A percentile compares a stretch with the other conserved stretches of the same genome.
Conservation (phyloP, 345 rosid species). For the Populus tremula region DNA sequence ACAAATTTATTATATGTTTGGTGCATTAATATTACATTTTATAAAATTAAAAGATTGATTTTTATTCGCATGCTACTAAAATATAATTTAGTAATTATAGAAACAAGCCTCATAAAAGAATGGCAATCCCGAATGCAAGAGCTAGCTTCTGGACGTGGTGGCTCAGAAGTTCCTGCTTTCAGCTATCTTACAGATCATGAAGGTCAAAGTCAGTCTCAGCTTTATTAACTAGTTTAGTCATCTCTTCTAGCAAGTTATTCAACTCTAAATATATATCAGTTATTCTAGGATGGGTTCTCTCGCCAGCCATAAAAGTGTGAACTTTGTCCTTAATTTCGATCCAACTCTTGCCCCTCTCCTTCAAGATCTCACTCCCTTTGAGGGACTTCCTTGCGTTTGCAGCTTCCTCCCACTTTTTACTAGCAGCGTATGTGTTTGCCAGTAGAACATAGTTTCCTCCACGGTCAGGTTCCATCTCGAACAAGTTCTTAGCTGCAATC, state of each 20-base stretch:
- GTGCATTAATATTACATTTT: too few species aligned
- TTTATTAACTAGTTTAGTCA: slow-evolving; percentile 51
- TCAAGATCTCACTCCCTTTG: slow-evolving; percentile 50
- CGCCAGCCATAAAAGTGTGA: slow-evolving; percentile 61
- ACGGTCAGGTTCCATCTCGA: slow-evolving; percentile 66
- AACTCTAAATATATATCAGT: slow-evolving; percentile 47
- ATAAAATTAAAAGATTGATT: too few species aligned
- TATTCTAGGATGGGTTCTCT: slow-evolving; percentile 54
- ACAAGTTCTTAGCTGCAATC: slow-evolving; percentile 62
- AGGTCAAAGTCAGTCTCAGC: slow-evolving; percentile 45
- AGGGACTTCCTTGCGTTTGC: slow-evolving; percentile 56
- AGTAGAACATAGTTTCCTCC: slow-evolving; percentile 74
- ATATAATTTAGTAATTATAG: slow-evolving; percentile 51
- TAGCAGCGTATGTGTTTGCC: slow-evolving; percentile 61
- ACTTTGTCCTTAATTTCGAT: slow-evolving; percentile 63
- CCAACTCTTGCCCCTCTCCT: slow-evolving; percentile 80
- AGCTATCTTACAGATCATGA: slow-evolving; percentile 54
- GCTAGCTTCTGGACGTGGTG: slow-evolving; percentile 79
- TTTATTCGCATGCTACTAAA: neutral
- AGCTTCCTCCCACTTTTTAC: slow-evolving; percentile 59
- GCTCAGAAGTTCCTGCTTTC: slow-evolving; percentile 55
- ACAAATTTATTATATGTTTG: too few species aligned
- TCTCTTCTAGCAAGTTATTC: slow-evolving; percentile 45
- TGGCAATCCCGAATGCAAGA: slow-evolving; percentile 66
- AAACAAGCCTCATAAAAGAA: slow-evolving; percentile 66